phyloP scores from a whole-genome alignment of 2,329 filamentous ascomycete genomes.

The Aureobasidium sp. region DNA sequence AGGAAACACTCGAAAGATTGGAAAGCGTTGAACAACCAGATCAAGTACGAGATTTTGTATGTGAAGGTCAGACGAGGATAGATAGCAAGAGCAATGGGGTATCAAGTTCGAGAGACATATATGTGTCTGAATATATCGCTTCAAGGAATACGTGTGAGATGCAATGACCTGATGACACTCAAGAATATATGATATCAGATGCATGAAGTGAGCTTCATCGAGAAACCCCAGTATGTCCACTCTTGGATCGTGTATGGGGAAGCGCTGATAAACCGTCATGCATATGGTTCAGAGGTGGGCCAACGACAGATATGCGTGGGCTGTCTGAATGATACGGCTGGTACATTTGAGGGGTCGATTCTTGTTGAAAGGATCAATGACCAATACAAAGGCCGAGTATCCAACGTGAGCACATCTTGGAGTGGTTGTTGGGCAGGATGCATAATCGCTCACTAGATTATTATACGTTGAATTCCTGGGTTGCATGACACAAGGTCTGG shows the following conservation, averaged over 20 bases:
- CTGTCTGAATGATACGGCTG: background rate
- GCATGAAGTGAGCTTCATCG: background rate
- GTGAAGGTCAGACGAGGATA: background rate
- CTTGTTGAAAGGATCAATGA: constrained; percentile 4
- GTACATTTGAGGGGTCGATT: background rate
- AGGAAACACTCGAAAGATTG: background rate
- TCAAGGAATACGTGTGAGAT: background rate
- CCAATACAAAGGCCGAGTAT: background rate
- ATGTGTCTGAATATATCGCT: background rate
- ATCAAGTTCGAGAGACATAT: background rate
- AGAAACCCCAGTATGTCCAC: background rate
- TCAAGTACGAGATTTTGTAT: background rate
- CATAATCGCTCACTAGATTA: background rate
- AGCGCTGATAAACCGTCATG: constrained; percentile 11
- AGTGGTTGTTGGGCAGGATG: constrained; percentile 2
- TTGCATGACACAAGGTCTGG: constrained; percentile 4
- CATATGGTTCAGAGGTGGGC: background rate
- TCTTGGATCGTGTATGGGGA: background rate
- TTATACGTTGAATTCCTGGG: background rate
- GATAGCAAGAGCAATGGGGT: background rate
- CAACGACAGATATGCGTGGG: background rate
- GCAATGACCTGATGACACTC: background rate
- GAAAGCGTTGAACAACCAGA: background rate
- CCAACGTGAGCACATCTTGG: background rate
- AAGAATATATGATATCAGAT: background rate